Evolutionary conservation across 2,329 filamentous ascomycete genomes (phyloP).

Genomic region (Trichoderma hamatum): DNA sequence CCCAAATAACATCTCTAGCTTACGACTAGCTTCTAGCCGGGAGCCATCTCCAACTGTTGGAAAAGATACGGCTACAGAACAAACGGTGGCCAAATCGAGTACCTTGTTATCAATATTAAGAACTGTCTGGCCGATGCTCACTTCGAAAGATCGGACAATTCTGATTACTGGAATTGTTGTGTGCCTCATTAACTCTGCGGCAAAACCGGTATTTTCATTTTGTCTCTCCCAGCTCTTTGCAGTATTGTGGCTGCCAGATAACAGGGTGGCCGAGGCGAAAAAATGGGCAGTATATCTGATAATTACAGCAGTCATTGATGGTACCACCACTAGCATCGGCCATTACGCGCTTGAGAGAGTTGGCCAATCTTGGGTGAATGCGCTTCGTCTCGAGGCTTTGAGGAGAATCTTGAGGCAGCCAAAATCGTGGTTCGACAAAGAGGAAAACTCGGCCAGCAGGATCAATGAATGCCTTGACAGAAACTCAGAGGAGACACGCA

Average conservation of each 20-base stretch:
- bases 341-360: conserved; percentile 72
- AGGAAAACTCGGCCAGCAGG: conserved; percentile 63
- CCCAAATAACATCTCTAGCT: conserved; percentile 37
- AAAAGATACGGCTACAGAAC: not conserved
- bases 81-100: not conserved
- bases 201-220: conserved; percentile 75
- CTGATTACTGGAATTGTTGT: conserved; percentile 64
- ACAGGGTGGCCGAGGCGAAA: conserved; percentile 54
- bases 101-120: conserved; percentile 36
- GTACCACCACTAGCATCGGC: conserved; percentile 63
- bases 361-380: conserved; percentile 77
- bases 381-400: conserved; percentile 69
- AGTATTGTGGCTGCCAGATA: conserved; percentile 63
- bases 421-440: conserved; percentile 74
- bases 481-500: conserved; percentile 85
- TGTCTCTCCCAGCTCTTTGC: conserved; percentile 72
- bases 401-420: conserved; percentile 74
- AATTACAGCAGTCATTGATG: conserved; percentile 68
- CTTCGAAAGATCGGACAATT: conserved; percentile 51
- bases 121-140: conserved; percentile 72
- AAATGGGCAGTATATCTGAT: conserved; percentile 73
- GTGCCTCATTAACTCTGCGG: conserved; percentile 65
- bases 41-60: conserved; percentile 24
- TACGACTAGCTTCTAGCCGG: conserved; percentile 26
- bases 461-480: conserved; percentile 76